Evolutionary conservation across 2,329 filamentous ascomycete genomes (phyloP).

Genomic region (Sporothrix mexicana): DNA sequence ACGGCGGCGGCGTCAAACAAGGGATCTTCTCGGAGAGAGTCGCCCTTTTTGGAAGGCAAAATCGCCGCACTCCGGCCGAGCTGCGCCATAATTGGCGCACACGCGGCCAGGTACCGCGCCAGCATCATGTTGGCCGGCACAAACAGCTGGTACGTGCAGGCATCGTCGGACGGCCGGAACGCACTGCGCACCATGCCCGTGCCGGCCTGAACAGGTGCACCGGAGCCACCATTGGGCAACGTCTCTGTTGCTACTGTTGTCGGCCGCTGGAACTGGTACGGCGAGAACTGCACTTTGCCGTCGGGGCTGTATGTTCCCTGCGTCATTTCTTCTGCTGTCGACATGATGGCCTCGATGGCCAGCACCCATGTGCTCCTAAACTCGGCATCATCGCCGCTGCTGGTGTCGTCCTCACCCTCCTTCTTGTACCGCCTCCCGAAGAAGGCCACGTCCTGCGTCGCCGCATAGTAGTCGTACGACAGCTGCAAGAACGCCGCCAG

Average conservation of each 20-base stretch:
- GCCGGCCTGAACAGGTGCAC: slow-evolving; percentile 73
- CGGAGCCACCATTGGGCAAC: slow-evolving; percentile 68
- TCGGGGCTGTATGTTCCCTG: slow-evolving; percentile 66
- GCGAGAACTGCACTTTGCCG: slow-evolving; percentile 58
- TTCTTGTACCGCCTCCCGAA: slow-evolving; percentile 57
- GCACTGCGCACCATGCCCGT: slow-evolving; percentile 75
- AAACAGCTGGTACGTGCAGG: slow-evolving; percentile 77
- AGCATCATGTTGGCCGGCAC: slow-evolving; percentile 80
- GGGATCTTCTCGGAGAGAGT: neutral
- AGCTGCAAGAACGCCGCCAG: slow-evolving; percentile 77
- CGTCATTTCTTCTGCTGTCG: slow-evolving; percentile 67
- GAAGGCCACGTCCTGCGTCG: slow-evolving; percentile 68
- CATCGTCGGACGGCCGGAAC: slow-evolving; percentile 80
- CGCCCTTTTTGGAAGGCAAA: slow-evolving; percentile 42
- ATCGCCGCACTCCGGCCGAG: slow-evolving; percentile 28
- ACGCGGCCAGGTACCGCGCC: slow-evolving; percentile 56
- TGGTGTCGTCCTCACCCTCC: neutral
- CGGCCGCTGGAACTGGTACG: slow-evolving; percentile 72
- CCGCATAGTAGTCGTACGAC: slow-evolving; percentile 71
- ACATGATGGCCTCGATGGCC: slow-evolving; percentile 68
- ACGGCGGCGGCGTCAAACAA: neutral
- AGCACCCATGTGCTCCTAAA: slow-evolving; percentile 67
- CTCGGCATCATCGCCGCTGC: slow-evolving; percentile 61
- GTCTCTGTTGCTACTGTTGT: slow-evolving; percentile 75
- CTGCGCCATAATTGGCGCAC: slow-evolving; percentile 46